Evolutionary conservation across 768 basidiomycete species (phyloP), one percentile per base, ranked within the genome.

Genomic region (Mycena rebaudengoi): DNA sequence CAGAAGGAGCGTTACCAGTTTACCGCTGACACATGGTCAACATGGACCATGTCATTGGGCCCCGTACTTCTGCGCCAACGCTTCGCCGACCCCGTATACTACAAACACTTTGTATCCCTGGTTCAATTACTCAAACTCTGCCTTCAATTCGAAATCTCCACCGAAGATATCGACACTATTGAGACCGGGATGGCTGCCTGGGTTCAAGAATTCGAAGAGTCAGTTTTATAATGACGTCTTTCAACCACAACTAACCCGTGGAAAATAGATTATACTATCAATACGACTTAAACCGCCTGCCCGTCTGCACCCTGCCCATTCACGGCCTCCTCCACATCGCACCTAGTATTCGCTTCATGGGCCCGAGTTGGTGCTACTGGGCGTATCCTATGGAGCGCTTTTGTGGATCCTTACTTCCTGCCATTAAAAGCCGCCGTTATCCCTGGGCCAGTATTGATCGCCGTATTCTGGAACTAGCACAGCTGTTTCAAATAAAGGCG

Each of bases 141-240:
- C 58, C 68, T 80, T 2, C 67, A 74, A 33, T 76, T 73, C 35
- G 69, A 74, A 37, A 57, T 73, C 18, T 65, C 65, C 0, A 18
- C n/a, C 1, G 46, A n/a, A 0, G 71, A 76, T 37, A 52, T 78
- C 20, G 40, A 66, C 2, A 35, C 48, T 0, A 58, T 77, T 2
- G 55, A 71, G 2, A 18, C 8, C 16, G 76, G 73, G 0, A 73
- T 78, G 60, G 37, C 49, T 0, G 14, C 44, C 0, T 78, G 77
- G 77, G 75, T 77, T 1, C 21, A 62, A 29, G 46, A 72, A 11
- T 80, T 69, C 35, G 76, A 80, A 64, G 59, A 43, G 75, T 77
- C 30, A 29, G 72, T 46, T 35, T 1, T 43, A 25, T 16, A 28
- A n/a, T 35, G 5, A 4, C 3, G 18, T 3, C n/a, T n/a, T 57